phyloP scores from a whole-genome alignment of 805 yeast genomes.

The Hanseniaspora clermontiae region DNA sequence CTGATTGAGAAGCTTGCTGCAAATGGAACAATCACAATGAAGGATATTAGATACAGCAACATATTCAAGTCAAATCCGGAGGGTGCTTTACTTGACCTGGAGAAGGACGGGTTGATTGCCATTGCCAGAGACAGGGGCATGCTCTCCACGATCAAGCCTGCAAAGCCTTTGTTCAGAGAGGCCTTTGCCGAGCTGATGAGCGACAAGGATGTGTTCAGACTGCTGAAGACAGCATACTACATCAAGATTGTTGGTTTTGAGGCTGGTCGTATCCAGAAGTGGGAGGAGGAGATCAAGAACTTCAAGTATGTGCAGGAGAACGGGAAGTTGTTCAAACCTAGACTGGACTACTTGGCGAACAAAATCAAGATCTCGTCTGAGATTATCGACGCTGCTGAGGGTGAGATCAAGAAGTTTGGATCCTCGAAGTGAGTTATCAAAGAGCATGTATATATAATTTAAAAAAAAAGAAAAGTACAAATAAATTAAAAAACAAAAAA shows the following conservation, averaged over 20 bases:
- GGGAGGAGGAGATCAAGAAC: slow-evolving; percentile 60
- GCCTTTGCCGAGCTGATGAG: slow-evolving; percentile 58
- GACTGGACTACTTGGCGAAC: slow-evolving; percentile 53
- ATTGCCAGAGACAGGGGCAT: slow-evolving; percentile 70
- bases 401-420: slow-evolving; percentile 29
- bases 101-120: slow-evolving; percentile 62
- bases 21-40: slow-evolving; percentile 34
- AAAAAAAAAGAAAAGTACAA: background rate
- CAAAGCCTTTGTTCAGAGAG: slow-evolving; percentile 70
- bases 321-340: slow-evolving; percentile 41
- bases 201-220: slow-evolving; percentile 43
- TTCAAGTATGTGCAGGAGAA: slow-evolving; percentile 38
- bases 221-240: slow-evolving; percentile 53
- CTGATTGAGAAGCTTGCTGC: slow-evolving; percentile 52
- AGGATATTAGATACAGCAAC: slow-evolving; percentile 44
- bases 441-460: background rate
- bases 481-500: background rate
- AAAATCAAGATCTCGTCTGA: slow-evolving; percentile 54
- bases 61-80: slow-evolving; percentile 46
- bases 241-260: slow-evolving; percentile 45
- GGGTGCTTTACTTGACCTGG: slow-evolving; percentile 54
- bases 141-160: slow-evolving; percentile 51
- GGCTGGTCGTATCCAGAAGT: slow-evolving; percentile 44
- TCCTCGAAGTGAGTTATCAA: background rate
- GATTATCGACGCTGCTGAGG: slow-evolving; percentile 39